Evolutionary conservation across 495 filamentous ascomycete genomes (phyloP), one percentile per base, ranked within the genome.

Genomic region (Pyronema domesticum): DNA sequence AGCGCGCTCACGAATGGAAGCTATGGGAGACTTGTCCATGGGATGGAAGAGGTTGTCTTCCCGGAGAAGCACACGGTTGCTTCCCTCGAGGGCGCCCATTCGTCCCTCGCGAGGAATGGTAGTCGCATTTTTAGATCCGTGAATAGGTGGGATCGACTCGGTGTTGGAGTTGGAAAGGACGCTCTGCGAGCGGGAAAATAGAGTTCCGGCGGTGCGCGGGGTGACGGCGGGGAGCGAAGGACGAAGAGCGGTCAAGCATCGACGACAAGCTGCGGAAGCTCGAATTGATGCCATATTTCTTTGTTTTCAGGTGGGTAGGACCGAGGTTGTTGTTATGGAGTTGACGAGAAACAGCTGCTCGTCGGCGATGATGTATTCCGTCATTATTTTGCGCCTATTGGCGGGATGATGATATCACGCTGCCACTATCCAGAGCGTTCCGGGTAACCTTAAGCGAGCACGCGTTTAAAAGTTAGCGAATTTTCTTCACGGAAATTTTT

Each of bases 21-120:
- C 79, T 18, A 83, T 80, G 10, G 93, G 91, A 3, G 91, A 96
- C 58, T 81, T 73, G 23, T 91, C 82, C 68, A 89, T 93, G 17
- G 80, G 75, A 69, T 99, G 89, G 72, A 95, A 95, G 50, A 99
- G 83, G 66, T 95, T 85, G 68, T 94, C 77, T 17, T 77, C 74
- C 58, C 75, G 72, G 45, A 95, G 74, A 37, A 91, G 70, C 13
- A 73, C 68, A 47, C 72, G 61, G 23, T 45, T 46, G 13, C 33
- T 30, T 17, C 50, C 50, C 14, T 39, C 50, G 10, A 40, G 36
- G 17, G 42, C 37, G 7, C 50, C 50, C 1, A 37, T 34, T 14
- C 23, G 23, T 9, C 15, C 37, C 39, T 54, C 39, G 37, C 36
- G 50, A 2, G 52, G 52, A 42, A 46, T 33, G 5, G 1, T 35